phyloP scores from a whole-genome alignment of 306 rosid genomes.

The Dalbergia cultrata region DNA sequence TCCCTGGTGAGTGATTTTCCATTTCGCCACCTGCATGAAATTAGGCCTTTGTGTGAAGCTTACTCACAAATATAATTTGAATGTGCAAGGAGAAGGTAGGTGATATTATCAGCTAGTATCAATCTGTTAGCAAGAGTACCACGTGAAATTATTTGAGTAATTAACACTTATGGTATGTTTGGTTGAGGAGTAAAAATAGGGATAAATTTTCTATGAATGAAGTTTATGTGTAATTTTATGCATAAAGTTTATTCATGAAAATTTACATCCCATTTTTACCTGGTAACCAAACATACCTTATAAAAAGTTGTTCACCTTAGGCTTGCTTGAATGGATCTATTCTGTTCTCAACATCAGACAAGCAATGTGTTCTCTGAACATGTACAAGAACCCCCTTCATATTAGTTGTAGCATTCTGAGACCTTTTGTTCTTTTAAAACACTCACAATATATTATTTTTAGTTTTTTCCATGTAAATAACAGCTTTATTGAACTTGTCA shows the following conservation, averaged over 20 bases:
- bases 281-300: too few species aligned
- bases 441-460: background rate
- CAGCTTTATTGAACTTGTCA: conserved; percentile 12
- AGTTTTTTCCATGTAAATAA: background rate
- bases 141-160: background rate
- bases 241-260: too few species aligned
- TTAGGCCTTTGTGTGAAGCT: background rate
- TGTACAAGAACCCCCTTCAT: too few species aligned
- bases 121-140: conserved; percentile 2
- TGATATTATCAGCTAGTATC: background rate
- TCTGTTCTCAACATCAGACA: background rate
- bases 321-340: too few species aligned
- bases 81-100: background rate
- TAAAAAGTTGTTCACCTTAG: too few species aligned
- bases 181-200: too few species aligned
- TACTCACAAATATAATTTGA: background rate
- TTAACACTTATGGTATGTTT: background rate
- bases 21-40: background rate
- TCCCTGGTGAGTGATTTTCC: conserved; percentile 65
- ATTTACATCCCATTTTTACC: too few species aligned
- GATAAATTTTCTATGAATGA: too few species aligned
- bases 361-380: background rate
- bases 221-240: too few species aligned
- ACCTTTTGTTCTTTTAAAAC: background rate
- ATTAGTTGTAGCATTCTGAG: background rate